Conservation (phyloP, 306 rosid genomes). For the Rosa persica region DNA sequence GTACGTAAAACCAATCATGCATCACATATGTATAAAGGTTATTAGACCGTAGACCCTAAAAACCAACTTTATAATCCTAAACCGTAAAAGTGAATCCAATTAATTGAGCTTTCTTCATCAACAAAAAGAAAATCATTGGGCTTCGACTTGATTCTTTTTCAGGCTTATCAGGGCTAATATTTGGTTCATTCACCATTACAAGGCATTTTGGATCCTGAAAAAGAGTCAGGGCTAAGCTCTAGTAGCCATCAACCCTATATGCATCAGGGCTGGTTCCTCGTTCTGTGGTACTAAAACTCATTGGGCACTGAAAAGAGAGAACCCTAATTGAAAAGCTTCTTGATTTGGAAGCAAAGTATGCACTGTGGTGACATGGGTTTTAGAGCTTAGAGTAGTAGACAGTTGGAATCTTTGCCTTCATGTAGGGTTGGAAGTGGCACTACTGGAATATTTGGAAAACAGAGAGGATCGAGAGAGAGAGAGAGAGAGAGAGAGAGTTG, state of each 20-base stretch:
- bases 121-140: background rate
- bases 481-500: background rate
- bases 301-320: background rate
- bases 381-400: conserved; percentile 15
- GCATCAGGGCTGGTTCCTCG: background rate
- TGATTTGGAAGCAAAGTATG: conserved; percentile 1
- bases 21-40: background rate
- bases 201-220: background rate
- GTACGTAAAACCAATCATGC: background rate
- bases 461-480: background rate
- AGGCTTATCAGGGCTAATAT: background rate
- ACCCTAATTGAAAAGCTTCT: background rate
- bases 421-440: conserved; percentile 29
- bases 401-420: conserved; percentile 32
- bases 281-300: background rate
- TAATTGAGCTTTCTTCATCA: background rate
- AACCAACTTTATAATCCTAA: background rate
- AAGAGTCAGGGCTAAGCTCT: background rate
- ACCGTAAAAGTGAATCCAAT: background rate
- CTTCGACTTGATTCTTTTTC: background rate
- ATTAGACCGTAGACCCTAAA: background rate
- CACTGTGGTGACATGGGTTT: conserved; percentile 2
- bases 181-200: background rate
- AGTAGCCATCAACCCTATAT: background rate
- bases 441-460: conserved; percentile 28